Conservation (phyloP, 2,329 filamentous ascomycete species). For the Zasmidium angulare region DNA sequence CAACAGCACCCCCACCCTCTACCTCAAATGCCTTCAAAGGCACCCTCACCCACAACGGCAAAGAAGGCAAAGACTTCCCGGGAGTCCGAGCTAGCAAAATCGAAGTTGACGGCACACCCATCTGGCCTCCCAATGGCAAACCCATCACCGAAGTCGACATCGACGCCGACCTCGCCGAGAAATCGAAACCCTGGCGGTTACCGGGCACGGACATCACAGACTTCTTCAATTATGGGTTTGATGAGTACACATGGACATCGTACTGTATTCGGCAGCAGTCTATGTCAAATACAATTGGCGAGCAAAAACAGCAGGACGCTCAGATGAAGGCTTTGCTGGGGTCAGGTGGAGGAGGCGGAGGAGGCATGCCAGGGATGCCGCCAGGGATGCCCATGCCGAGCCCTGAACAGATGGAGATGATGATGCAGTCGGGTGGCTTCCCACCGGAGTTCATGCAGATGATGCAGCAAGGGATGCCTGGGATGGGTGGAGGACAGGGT, state of each 20-base stretch:
- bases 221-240: constrained; percentile 99
- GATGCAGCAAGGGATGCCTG: constrained; percentile 19
- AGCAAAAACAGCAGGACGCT: constrained; percentile 71
- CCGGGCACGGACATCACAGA: constrained; percentile 93
- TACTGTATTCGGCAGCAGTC: constrained; percentile 87
- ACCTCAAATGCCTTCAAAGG: constrained; percentile 39
- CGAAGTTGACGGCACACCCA: constrained; percentile 78
- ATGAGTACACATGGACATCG: constrained; percentile 96
- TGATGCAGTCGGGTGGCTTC: constrained; percentile 50
- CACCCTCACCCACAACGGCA: constrained; percentile 47
- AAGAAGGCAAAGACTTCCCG: constrained; percentile 62
- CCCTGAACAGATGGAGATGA: constrained; percentile 57
- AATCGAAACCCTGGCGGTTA: constrained; percentile 90
- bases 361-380: constrained; percentile 28
- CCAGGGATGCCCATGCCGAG: constrained; percentile 47
- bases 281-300: constrained; percentile 72
- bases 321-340: constrained; percentile 62
- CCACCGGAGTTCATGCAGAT: constrained; percentile 21
- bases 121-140: constrained; percentile 68
- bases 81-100: constrained; percentile 73
- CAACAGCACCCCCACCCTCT: constrained; percentile 17
- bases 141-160: constrained; percentile 63
- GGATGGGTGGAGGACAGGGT: constrained; percentile 22
- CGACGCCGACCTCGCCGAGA: constrained; percentile 59
- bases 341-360: constrained; percentile 30